Percentiles rank a stretch among this genome's conserved stretches.
Conservation (phyloP, 805 yeast species). For the Hanseniaspora osmophila region DNA sequence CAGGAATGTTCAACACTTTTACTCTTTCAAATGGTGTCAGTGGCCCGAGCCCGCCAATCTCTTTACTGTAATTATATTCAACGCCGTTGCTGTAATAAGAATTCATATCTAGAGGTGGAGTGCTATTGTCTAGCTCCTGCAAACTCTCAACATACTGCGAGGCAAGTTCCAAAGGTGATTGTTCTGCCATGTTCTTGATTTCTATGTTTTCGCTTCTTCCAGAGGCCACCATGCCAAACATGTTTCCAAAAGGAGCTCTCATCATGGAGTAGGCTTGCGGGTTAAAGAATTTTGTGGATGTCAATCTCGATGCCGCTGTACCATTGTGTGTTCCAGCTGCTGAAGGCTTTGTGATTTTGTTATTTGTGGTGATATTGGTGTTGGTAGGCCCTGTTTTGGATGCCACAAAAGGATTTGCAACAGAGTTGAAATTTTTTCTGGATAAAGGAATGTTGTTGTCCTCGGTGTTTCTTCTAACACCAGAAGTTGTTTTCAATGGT, state of each 20-base stretch:
- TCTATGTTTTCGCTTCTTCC: background rate
- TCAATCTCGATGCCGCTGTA: background rate
- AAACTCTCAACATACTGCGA: slow-evolving; percentile 47
- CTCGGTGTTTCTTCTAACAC: background rate
- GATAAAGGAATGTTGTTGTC: background rate
- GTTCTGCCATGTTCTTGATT: slow-evolving; percentile 22
- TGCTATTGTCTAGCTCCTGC: slow-evolving; percentile 41
- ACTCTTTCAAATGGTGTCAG: slow-evolving; percentile 70
- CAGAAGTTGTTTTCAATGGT: background rate
- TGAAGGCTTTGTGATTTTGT: too few species aligned
- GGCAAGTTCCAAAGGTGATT: slow-evolving; percentile 35
- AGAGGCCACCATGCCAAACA: background rate
- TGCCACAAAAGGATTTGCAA: background rate
- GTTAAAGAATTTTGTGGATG: background rate
- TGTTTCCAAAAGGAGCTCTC: background rate
- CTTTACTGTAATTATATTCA: slow-evolving; percentile 52
- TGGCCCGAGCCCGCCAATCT: slow-evolving; percentile 28
- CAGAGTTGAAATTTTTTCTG: background rate
- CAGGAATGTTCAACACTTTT: slow-evolving; percentile 61
- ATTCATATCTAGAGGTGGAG: slow-evolving; percentile 40
- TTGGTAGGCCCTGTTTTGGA: background rate
- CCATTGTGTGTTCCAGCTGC: too few species aligned
- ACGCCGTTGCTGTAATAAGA: slow-evolving; percentile 40
- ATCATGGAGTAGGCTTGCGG: background rate
- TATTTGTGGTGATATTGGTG: too few species aligned